Evolutionary conservation across 768 basidiomycete genomes (phyloP).

Genomic region (Coprinopsis sp.): DNA sequence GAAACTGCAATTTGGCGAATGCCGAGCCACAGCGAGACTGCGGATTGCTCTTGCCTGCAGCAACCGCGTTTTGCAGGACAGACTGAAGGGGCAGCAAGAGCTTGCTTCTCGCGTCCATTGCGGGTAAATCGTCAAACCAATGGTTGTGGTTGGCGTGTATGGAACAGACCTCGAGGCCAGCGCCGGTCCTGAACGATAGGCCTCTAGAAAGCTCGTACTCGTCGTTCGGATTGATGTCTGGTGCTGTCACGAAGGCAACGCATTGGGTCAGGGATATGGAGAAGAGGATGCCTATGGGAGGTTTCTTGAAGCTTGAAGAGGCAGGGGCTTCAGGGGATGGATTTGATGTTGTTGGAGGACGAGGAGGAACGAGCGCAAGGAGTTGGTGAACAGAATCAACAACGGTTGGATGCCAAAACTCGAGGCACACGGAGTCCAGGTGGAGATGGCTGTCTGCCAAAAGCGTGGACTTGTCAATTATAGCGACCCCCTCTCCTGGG

Average conservation of each 20-base stretch:
- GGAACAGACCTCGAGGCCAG: conserved; percentile 54
- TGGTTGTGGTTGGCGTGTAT: conserved; percentile 36
- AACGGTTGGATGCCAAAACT: conserved; percentile 29
- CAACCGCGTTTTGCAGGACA: conserved; percentile 40
- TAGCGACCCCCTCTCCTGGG: conserved; percentile 33
- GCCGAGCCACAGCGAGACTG: conserved; percentile 33
- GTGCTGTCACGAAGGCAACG: conserved; percentile 67
- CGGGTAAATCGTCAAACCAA: conserved; percentile 31
- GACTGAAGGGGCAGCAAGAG: conserved; percentile 39
- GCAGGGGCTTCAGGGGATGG: conserved; percentile 7
- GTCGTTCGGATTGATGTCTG: conserved; percentile 74
- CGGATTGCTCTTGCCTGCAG: conserved; percentile 32
- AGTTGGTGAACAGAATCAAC: conserved; percentile 38
- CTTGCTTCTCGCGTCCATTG: conserved; percentile 44
- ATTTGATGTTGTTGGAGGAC: conserved; percentile 11
- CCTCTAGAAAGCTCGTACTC: conserved; percentile 65
- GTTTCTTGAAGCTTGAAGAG: conserved; percentile 29
- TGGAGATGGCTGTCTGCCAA: conserved; percentile 15
- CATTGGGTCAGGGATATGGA: conserved; percentile 58
- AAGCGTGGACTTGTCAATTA: conserved; percentile 28
- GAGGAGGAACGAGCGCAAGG: conserved; percentile 32
- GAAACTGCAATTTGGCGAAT: conserved; percentile 39
- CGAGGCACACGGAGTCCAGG: conserved; percentile 24
- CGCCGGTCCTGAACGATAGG: conserved; percentile 50
- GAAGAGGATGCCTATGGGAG: conserved; percentile 53